phyloP scores from a whole-genome alignment of 2,329 filamentous ascomycete genomes.

The Phoma herbarum region DNA sequence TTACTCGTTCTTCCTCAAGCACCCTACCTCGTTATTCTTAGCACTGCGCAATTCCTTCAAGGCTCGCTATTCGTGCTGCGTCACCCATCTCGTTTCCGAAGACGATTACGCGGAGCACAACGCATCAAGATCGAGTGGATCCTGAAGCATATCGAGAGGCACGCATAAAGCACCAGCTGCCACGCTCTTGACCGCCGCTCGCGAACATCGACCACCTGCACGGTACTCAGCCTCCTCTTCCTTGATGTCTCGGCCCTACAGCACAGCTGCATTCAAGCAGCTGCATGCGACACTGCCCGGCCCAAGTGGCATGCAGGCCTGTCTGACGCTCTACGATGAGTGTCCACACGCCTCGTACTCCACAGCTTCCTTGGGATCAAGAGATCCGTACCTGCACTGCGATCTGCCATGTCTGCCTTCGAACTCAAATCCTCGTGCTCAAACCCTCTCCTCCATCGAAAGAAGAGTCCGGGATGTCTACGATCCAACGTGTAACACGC shows the following conservation, averaged over 20 bases:
- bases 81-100: background rate
- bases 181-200: background rate
- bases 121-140: background rate
- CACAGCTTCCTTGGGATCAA: background rate
- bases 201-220: background rate
- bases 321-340: slow-evolving; percentile 10
- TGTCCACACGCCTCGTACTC: slow-evolving; percentile 7
- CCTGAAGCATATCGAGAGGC: background rate
- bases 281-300: slow-evolving; percentile 8
- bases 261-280: background rate
- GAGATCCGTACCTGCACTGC: background rate
- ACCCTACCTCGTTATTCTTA: slow-evolving; percentile 1
- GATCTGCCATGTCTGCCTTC: background rate
- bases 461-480: too few species aligned
- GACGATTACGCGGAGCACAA: background rate
- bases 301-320: slow-evolving; percentile 6
- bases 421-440: background rate
- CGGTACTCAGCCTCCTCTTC: background rate
- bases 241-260: slow-evolving; percentile 6
- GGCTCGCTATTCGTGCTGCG: background rate
- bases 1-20: background rate
- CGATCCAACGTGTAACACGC: background rate
- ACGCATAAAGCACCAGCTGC: background rate
- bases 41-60: background rate
- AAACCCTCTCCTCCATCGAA: background rate